Evolutionary conservation across 2,329 filamentous ascomycete species (phyloP), one percentile per base, ranked within the genome.

Genomic region (Thyridium curvatum): DNA sequence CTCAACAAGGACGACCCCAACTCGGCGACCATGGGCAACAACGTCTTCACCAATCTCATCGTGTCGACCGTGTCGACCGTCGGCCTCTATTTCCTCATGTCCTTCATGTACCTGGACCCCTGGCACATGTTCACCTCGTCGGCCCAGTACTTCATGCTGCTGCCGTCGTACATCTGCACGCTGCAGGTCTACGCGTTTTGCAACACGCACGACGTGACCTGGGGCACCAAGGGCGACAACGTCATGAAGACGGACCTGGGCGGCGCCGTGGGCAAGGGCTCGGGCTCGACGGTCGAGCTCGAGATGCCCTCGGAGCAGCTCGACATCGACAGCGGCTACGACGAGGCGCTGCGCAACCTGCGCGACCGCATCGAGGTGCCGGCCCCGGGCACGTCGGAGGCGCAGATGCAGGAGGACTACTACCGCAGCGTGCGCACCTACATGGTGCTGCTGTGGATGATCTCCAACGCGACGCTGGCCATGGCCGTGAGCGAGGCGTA

Each of bases 181-280:
- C 74, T 98, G 3, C 93, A 98, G 62, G 89, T 97, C 16, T 98
- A 98, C 65, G 93, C 93, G 32, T 98, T 98, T 64, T 98, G 93
- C 71, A 98, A 98, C 68, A 94, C 91, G 0, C 93, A 98, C 75
- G 93, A 98, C 59, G 89, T 98, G 15, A 94, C 90, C 0, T 98
- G 93, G 93, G 93, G 93, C 32, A 98, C 93, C 34, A 98, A 98
- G 66, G 93, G 93, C 41, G 93, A 98, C 72, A 98, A 98, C 61
- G 81, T 94, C 29, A 83, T 93, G 53, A 84, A 87, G 61, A 96
- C 86, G 8, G 94, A 98, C 58, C 79, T 98, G 1, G 93, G 93
- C 41, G 81, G 86, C 6, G 93, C 94, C 12, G 79, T 86, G 7
- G 82, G 82, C 36, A 82, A 85, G 47, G 86, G 84, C 10, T 26